These are phyloP conservation scores for Sarocladiaceae sp. DNA, from an alignment of 2,329 filamentous ascomycete genomes.

Conservation along the genomic window DNA sequence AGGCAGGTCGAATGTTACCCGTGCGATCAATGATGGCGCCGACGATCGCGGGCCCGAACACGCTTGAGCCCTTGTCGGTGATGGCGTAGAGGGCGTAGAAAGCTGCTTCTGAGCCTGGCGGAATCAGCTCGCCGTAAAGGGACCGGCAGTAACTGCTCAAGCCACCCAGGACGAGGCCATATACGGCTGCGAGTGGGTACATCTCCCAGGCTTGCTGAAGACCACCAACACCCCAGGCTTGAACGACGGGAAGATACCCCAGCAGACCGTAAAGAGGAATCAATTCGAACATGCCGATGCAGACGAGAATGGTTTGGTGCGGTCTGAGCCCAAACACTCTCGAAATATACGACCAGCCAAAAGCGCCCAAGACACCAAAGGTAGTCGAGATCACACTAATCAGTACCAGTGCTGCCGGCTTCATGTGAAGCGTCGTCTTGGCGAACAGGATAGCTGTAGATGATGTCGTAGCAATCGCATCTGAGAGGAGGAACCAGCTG, in stretches of 20 bases:
- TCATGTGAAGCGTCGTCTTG: slow-evolving; percentile 89
- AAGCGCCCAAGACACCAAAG: slow-evolving; percentile 80
- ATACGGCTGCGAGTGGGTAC: slow-evolving; percentile 86
- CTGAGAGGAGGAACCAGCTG: slow-evolving; percentile 92
- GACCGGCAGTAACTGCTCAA: slow-evolving; percentile 88
- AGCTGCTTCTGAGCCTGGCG: slow-evolving; percentile 87
- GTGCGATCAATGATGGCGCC: slow-evolving; percentile 84
- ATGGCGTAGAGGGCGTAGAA: slow-evolving; percentile 98
- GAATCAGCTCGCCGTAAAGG: slow-evolving; percentile 89
- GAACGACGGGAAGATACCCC: slow-evolving; percentile 79
- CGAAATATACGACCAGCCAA: slow-evolving; percentile 82
- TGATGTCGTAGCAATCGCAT: slow-evolving; percentile 90
- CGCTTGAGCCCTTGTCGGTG: slow-evolving; percentile 90
- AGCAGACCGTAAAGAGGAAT: slow-evolving; percentile 90
- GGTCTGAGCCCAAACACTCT: slow-evolving; percentile 65
- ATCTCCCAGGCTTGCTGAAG: slow-evolving; percentile 97
- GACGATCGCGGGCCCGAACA: slow-evolving; percentile 93
- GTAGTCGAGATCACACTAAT: slow-evolving; percentile 91
- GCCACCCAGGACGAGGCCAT: slow-evolving; percentile 92
- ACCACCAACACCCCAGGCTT: slow-evolving; percentile 70
- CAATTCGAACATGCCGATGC: slow-evolving; percentile 83
- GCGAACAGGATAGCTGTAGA: slow-evolving; percentile 94
- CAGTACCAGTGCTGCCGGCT: slow-evolving; percentile 78
- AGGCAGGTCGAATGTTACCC: slow-evolving; percentile 78
- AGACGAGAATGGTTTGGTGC: slow-evolving; percentile 86